Evolutionary conservation across 192 early-diverging fungal genomes (phyloP).

Genomic region (Gonapodya prolifera): DNA sequence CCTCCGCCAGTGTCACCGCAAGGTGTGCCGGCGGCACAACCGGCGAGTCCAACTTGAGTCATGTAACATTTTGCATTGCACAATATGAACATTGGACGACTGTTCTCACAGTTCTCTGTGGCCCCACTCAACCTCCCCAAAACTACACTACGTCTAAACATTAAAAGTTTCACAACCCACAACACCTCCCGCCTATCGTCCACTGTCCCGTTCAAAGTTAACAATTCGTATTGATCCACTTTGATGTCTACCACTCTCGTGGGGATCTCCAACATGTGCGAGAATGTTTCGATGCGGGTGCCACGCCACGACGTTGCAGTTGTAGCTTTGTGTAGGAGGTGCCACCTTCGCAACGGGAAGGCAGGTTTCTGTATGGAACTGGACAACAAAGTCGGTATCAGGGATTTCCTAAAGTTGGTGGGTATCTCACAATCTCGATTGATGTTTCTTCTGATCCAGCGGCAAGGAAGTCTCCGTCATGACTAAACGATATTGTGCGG

Average conservation of each 20-base stretch:
- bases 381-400: background rate
- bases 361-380: background rate
- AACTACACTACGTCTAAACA: too few species aligned
- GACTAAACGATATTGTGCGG: background rate
- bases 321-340: background rate
- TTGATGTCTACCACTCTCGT: background rate
- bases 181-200: too few species aligned
- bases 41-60: background rate
- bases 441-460: background rate
- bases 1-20: background rate
- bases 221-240: background rate
- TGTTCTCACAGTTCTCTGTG: too few species aligned
- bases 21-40: background rate
- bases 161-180: too few species aligned
- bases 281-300: background rate
- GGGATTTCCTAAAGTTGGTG: background rate
- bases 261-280: background rate
- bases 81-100: too few species aligned
- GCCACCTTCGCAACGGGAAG: background rate
- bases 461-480: conserved; percentile 1
- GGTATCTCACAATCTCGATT: conserved; percentile 1
- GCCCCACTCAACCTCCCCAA: too few species aligned
- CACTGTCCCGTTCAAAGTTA: background rate
- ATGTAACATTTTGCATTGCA: background rate
- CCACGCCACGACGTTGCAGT: background rate